Percentiles rank a stretch among this genome's conserved stretches.
These are phyloP conservation scores for Crithidia expoeki DNA, from an alignment of 208 protist species.

Conservation along the genomic window DNA sequence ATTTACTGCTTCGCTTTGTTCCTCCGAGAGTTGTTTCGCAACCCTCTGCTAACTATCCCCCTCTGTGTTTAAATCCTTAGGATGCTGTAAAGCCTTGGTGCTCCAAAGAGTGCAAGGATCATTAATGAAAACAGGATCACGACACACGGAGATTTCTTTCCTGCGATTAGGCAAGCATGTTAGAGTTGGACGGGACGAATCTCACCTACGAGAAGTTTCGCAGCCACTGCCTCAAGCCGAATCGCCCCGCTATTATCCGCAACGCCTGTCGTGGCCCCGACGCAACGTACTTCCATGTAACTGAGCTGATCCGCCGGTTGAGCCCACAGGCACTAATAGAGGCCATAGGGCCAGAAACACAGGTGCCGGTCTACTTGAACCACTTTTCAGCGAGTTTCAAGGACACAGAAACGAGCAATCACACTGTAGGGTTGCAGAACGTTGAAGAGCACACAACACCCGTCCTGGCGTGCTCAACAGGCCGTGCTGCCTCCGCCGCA, in stretches of 20 bases:
- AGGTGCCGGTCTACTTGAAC: constrained; percentile 54
- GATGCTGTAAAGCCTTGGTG: no score
- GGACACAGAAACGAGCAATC: background rate
- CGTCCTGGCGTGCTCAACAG: no score
- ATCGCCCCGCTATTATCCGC: constrained; percentile 80
- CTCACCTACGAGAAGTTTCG: constrained; percentile 74
- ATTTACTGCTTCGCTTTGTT: no score
- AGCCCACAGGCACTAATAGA: constrained; percentile 31
- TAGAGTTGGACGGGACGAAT: constrained; percentile 58
- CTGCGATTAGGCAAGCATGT: constrained; percentile 29
- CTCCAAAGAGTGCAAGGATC: no score
- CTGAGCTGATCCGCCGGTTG: constrained; percentile 28
- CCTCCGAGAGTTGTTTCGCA: no score
- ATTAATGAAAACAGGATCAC: constrained; percentile 4
- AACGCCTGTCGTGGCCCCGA: constrained; percentile 9
- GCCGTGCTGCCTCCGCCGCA: no score
- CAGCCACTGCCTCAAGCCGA: constrained; percentile 59
- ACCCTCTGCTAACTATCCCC: no score
- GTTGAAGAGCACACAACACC: no score
- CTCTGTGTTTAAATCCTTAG: no score
- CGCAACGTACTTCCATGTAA: constrained; percentile 32
- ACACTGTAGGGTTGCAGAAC: no score
- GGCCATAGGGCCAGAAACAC: constrained; percentile 36
- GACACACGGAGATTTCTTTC: no score
- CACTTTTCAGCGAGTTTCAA: background rate